Conservation (phyloP, 2,329 filamentous ascomycete species). For the Colletotrichum karsti region DNA sequence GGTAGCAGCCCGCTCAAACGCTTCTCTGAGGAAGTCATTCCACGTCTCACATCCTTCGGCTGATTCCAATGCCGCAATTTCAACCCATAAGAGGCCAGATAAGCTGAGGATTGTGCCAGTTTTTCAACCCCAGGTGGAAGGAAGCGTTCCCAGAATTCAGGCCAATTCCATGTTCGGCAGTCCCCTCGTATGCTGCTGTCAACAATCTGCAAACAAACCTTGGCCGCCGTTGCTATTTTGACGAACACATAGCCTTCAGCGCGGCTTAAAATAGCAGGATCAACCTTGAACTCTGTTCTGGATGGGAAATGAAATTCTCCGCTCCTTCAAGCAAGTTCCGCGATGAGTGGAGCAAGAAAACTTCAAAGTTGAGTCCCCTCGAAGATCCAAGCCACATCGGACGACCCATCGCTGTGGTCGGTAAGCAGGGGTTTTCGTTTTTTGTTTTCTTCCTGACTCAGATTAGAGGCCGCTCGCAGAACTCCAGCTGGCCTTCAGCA, state of each 20-base stretch:
- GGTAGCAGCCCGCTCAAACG: not conserved
- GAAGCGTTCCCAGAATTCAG: not conserved
- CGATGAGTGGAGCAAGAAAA: conserved; percentile 1
- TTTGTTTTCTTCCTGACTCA: conserved; percentile 4
- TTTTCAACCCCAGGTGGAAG: not conserved
- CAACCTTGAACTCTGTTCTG: conserved; percentile 6
- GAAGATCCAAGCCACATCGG: conserved; percentile 19
- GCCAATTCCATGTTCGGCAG: not conserved
- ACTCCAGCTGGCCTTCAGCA: no score
- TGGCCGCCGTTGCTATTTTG: conserved; percentile 13
- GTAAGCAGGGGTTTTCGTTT: not conserved
- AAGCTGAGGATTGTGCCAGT: no score
- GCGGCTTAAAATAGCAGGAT: conserved; percentile 16
- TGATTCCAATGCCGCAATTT: no score
- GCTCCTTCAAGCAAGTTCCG: conserved; percentile 9
- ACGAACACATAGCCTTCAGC: not conserved
- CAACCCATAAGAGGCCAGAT: no score
- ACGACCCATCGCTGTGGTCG: conserved; percentile 9
- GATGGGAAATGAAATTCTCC: conserved; percentile 24
- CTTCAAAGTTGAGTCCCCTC: conserved; percentile 6
- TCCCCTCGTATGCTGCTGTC: conserved; percentile 10
- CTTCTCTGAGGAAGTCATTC: not conserved
- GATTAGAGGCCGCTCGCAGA: not conserved
- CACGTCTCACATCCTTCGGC: not conserved
- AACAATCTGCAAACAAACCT: not conserved